Base-by-base conservation (phyloP, 2,329 filamentous ascomycete species). In the Fusarium paranaense region DNA sequence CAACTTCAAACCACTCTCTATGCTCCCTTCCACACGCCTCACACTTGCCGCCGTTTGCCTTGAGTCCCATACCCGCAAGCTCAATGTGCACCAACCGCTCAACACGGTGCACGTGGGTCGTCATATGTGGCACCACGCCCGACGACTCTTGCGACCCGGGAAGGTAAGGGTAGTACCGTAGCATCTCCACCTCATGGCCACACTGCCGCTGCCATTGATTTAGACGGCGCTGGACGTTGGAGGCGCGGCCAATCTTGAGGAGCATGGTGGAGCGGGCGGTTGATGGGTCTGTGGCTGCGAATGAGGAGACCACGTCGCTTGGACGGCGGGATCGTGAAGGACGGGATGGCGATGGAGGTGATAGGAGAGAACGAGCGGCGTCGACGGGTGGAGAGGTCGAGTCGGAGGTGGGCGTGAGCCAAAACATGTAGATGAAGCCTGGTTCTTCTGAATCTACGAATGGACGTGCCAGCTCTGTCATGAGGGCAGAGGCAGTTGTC, bases 401-500 rank as follows among this genome's bases (percentile, higher is more conserved):
- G 9, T 90, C 84, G 3, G 87, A 88, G 7, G 76, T 75, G 35
- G 95, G 91, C 0, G 95, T 98, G 25, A 98, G 88, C 95, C 96
- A 98, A 87, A 98, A 99, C 83, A 99, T 97, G 87, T 99, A 99
- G 76, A 99, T 98, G 84, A 97, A 99, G 40, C 97, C 97, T 14
- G 93, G 87, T 76, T 97, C 94, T 25, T 90, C 86, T 0, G 94
- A 95, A 54, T 95, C 89, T 1, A 81, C 78, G 38, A 80, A 81
- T 87, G 95, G 86, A 89, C 97, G 80, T 83, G 87, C 90, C 11
- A 98, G 87, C 82, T 98, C 95, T 3, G 92, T 86, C 69, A 96
- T 88, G 5, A 98, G 87, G 6, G 87, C 84, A 0, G 94, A 92
- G 0, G 93, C 87, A 1, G 91, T 93, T 75, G 92, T 86, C 1